Percentiles rank a stretch among this genome's conserved stretches.
Evolutionary conservation across 129 eudicot genomes (phyloP).

Genomic region (Silybum marianum): DNA sequence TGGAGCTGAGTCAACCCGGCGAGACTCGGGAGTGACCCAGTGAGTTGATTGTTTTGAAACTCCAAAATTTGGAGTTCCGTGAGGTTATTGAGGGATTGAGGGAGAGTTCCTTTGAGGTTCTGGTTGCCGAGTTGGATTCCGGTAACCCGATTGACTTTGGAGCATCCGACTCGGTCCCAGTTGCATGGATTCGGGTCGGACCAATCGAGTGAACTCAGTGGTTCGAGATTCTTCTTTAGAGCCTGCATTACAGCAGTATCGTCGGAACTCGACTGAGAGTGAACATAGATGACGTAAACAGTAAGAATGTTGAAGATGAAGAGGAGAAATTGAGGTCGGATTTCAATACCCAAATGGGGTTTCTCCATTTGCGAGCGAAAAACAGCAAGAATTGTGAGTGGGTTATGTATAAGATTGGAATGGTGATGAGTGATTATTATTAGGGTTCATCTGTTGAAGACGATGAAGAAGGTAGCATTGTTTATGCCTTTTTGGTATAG

Average conservation of each 20-base stretch:
- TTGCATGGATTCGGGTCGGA: conserved; percentile 54
- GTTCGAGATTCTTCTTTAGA: conserved; percentile 40
- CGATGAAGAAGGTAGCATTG: conserved; percentile 17
- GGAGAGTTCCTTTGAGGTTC: conserved; percentile 35
- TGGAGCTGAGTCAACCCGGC: conserved; percentile 52
- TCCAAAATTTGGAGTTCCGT: conserved; percentile 42
- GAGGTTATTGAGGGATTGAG: conserved; percentile 33
- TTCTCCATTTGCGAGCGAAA: conserved; percentile 17
- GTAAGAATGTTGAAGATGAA: neutral
- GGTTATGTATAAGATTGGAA: neutral
- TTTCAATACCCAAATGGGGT: conserved; percentile 18
- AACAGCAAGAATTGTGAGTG: neutral
- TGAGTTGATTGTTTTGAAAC: conserved; percentile 40
- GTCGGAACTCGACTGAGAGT: conserved; percentile 38
- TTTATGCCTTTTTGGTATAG: conserved; percentile 8
- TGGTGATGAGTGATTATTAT: neutral
- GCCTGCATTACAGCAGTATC: conserved; percentile 57
- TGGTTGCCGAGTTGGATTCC: conserved; percentile 25
- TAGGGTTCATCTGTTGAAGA: conserved; percentile 27
- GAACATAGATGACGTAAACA: conserved; percentile 15
- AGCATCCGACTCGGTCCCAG: conserved; percentile 48
- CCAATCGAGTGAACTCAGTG: conserved; percentile 52
- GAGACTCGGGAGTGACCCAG: conserved; percentile 54
- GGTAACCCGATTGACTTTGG: conserved; percentile 30
- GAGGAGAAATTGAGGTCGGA: neutral